Base-by-base conservation (phyloP, 2,329 filamentous ascomycete species). In the Falciphora oryzae region DNA sequence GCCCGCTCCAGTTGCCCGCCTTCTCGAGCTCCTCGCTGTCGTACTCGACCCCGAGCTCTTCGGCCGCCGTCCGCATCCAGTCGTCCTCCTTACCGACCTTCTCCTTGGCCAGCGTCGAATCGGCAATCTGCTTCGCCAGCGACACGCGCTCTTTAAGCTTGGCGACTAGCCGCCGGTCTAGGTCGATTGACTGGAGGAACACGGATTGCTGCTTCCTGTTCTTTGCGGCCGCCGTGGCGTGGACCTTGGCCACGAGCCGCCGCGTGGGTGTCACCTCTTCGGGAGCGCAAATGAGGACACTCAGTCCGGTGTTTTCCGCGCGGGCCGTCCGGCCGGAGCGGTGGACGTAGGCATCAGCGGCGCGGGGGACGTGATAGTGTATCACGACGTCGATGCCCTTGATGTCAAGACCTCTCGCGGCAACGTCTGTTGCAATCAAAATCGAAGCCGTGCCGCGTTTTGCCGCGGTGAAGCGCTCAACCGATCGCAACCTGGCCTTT, bases 261-360 rank as follows among this genome's bases (percentile, higher is more conserved):
- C 92, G 85, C 4, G 94, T 94, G 0, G 92, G 91, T 2, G 88
- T 84, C 1, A 96, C 92, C 78, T 99, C 95, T 66, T 98, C 94
- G 0, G 95, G 94, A 0, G 89, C 88, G 73, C 95, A 98, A 63
- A 99, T 87, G 5, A 99, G 81, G 65, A 99, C 88, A 71, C 92
- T 96, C 50, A 91, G 85, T 53, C 95, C 95, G 0, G 84, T 85
- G 16, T 85, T 85, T 27, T 89, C 85, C 3, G 91, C 94, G 72
- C 95, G 91, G 2, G 95, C 95, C 1, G 95, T 98, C 68, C 95
- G 91, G 16, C 95, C 95, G 1, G 95, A 97, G 29, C 95, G 89
- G 74, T 99, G 95, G 18, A 99, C 93, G 73, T 99, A 99, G 61
- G 90, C 90, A 75, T 98, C 94, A 44, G 95, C 95, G 1, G 92